phyloP scores from a whole-genome alignment of 768 basidiomycete genomes.

The Boletellus ananas region DNA sequence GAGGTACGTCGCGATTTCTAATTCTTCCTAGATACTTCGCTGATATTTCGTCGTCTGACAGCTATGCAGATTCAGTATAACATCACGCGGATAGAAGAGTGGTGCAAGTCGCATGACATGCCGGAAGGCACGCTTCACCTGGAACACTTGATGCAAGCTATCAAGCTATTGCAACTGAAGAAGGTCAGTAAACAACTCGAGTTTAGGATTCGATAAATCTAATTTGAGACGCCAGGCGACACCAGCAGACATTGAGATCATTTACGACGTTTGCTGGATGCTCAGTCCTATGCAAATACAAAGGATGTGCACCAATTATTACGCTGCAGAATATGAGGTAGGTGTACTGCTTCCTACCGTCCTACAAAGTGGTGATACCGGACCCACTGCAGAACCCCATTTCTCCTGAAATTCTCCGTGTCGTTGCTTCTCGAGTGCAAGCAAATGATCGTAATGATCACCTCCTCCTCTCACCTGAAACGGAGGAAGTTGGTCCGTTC shows the following conservation, averaged over 20 bases:
- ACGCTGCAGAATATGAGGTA: conserved; percentile 98
- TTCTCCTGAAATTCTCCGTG: conserved; percentile 93
- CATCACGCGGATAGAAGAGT: conserved; percentile 95
- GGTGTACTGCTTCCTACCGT: conserved; percentile 14
- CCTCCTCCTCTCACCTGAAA: conserved; percentile 90
- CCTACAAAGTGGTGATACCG: not conserved
- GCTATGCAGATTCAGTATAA: conserved; percentile 99
- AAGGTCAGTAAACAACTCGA: conserved; percentile 54
- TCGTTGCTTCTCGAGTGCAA: conserved; percentile 93
- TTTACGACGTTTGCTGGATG: conserved; percentile 99
- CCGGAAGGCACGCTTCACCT: conserved; percentile 96
- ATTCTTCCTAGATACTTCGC: not conserved
- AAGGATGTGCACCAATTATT: conserved; percentile 98
- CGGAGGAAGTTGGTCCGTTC: conserved; percentile 94
- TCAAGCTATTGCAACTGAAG: conserved; percentile 95
- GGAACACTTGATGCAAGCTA: conserved; percentile 99
- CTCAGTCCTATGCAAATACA: conserved; percentile 98
- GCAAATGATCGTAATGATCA: conserved; percentile 98
- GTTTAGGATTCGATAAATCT: conserved; percentile 4
- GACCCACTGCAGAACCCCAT: conserved; percentile 73
- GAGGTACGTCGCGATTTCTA: conserved; percentile 55
- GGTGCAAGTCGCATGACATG: conserved; percentile 99
- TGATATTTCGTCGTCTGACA: conserved; percentile 30
- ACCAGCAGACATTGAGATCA: conserved; percentile 94
- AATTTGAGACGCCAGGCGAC: conserved; percentile 57